Percentiles rank a stretch among this genome's conserved stretches.
phyloP scores from a whole-genome alignment of 345 rosid genomes.

The Punica granatum region DNA sequence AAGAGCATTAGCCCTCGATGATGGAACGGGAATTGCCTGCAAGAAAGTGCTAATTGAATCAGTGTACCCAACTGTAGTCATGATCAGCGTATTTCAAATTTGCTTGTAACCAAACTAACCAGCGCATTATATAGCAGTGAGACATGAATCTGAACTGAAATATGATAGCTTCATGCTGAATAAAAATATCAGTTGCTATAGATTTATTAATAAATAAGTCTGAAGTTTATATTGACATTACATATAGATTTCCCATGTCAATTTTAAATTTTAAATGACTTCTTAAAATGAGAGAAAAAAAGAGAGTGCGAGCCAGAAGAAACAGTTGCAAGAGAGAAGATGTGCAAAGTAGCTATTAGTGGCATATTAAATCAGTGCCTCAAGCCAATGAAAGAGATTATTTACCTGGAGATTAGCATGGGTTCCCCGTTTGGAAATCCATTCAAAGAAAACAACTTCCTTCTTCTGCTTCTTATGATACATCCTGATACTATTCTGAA shows the following conservation, averaged over 20 bases:
- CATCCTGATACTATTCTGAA: constrained; percentile 50
- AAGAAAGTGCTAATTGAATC: neutral
- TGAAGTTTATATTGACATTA: too few species aligned
- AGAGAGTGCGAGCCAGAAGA: neutral
- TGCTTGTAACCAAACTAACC: neutral
- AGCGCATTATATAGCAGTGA: neutral
- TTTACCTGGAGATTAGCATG: constrained; percentile 93
- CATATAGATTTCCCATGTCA: too few species aligned
- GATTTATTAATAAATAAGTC: neutral
- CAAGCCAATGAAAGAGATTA: neutral
- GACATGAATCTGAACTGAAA: neutral
- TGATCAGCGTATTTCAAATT: neutral
- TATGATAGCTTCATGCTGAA: neutral
- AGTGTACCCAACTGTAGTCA: neutral
- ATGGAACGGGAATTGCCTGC: constrained; percentile 78
- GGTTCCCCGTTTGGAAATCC: constrained; percentile 63
- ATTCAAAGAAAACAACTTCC: constrained; percentile 77
- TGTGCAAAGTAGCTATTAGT: neutral
- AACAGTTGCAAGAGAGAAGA: neutral
- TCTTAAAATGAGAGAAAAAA: neutral
- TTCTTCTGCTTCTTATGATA: constrained; percentile 59
- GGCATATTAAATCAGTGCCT: neutral
- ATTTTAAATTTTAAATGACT: too few species aligned
- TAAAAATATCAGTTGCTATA: too few species aligned
- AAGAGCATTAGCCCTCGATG: constrained; percentile 55